Percentiles rank a stretch among this genome's conserved stretches.
phyloP scores from a whole-genome alignment of 116 monocot genomes.

The Papilionanthe hybrid region DNA sequence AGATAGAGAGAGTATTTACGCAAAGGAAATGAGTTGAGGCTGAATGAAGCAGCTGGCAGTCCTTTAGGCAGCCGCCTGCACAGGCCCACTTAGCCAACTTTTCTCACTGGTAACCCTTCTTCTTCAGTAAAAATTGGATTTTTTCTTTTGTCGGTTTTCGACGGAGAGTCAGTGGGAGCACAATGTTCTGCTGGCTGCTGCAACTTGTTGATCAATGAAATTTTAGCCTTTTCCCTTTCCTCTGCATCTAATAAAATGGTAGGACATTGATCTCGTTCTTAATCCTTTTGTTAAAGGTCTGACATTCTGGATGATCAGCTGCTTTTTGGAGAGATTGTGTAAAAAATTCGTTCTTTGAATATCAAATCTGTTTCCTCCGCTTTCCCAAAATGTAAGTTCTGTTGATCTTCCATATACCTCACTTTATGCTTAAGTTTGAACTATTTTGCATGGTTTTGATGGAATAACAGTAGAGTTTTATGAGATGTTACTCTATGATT shows the following conservation, averaged over 20 bases:
- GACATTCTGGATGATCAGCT: background rate
- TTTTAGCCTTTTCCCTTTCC: background rate
- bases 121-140: background rate
- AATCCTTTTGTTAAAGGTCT: background rate
- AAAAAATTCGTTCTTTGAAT: background rate
- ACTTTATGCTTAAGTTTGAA: background rate
- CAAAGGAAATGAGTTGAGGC: slow-evolving; percentile 5
- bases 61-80: background rate
- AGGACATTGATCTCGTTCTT: background rate
- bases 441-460: background rate
- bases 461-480: background rate
- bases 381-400: background rate
- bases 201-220: background rate
- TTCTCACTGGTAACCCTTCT: background rate
- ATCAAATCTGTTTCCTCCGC: background rate
- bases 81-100: background rate
- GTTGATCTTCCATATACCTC: background rate
- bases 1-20: background rate
- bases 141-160: background rate
- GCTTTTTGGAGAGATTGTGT: background rate
- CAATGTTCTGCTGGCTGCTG: background rate
- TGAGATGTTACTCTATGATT: background rate
- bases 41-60: slow-evolving; percentile 8
- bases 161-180: background rate
- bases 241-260: background rate